Evolutionary conservation across 495 filamentous ascomycete species (phyloP), one percentile per base, ranked within the genome.

Genomic region (Patellaria atrata): DNA sequence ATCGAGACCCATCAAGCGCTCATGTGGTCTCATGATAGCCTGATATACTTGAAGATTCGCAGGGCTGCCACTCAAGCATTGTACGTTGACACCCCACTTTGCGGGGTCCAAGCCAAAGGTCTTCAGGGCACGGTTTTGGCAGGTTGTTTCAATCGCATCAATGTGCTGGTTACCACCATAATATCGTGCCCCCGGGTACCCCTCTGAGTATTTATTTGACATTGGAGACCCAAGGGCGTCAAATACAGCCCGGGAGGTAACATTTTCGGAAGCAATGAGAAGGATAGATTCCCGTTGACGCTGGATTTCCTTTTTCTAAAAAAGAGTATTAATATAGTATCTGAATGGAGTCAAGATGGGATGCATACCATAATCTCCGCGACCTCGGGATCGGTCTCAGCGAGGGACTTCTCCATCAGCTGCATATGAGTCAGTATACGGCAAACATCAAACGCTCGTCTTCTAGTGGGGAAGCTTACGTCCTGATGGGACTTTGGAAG

Each of bases 101-200:
- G 76, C 73, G 14, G 73, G 44, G 58, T 93, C 79, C 23, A 93
- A 65, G 49, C 78, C 68, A 68, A 94, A 99, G 22, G 89, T 82
- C 65, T 85, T 67, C 41, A 96, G 76, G 47, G 89, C 89, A 60
- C 89, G 83, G 61, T 71, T 70, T 71, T 99, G 89, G 74, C 89
- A 99, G 34, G 85, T 84, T 40, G 80, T 70, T 70, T 99, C 89
- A 53, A 94, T 84, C 55, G 76, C 67, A 59, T 99, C 89, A 41
- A 99, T 99, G 69, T 93, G 83, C 68, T 99, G 75, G 66, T 96
- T 99, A 48, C 89, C 89, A 58, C 91, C 91, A 57, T 99, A 99
- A 72, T 99, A 99, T 58, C 89, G 78, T 30, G 91, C 89, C 52
- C 89, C 89, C 51, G 91, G 91, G 62, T 93, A 93, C 49, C 89